Evolutionary conservation across 2,329 filamentous ascomycete species (phyloP).

Genomic region (Macrophomina pseudophaseolina): DNA sequence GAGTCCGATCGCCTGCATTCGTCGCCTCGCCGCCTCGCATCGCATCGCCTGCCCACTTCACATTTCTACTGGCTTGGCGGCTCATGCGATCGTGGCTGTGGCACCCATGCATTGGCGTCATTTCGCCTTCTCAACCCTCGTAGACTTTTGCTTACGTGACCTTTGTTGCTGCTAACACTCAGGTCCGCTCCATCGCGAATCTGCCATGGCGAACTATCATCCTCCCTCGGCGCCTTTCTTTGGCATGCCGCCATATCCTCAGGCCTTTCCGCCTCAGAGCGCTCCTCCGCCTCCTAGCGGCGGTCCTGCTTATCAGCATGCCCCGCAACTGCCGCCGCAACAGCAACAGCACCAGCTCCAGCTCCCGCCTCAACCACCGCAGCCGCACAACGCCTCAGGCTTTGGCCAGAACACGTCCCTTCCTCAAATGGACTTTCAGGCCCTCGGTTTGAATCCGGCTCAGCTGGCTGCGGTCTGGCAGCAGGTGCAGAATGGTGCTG

Average conservation of each 20-base stretch:
- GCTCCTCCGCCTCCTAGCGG: slow-evolving; percentile 9
- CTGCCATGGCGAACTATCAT: slow-evolving; percentile 24
- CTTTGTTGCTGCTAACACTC: slow-evolving; percentile 24
- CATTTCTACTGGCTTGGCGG: slow-evolving; percentile 23
- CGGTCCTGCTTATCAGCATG: slow-evolving; percentile 12
- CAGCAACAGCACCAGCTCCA: slow-evolving; percentile 2
- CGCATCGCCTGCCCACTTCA: slow-evolving; percentile 20
- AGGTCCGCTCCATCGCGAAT: slow-evolving; percentile 9
- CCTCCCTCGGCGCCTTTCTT: slow-evolving; percentile 23
- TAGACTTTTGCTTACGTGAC: slow-evolving; percentile 22
- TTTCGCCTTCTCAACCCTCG: slow-evolving; percentile 12
- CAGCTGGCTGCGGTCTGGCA: slow-evolving; percentile 24
- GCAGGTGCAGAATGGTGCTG: slow-evolving; percentile 27
- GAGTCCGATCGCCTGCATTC: slow-evolving; percentile 1
- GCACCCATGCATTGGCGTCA: slow-evolving; percentile 26
- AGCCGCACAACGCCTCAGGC: slow-evolving; percentile 18
- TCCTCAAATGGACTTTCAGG: slow-evolving; percentile 30
- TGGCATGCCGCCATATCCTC: slow-evolving; percentile 15
- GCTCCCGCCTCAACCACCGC: neutral
- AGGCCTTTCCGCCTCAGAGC: slow-evolving; percentile 16
- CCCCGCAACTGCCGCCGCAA: slow-evolving; percentile 17
- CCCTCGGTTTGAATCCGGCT: slow-evolving; percentile 18
- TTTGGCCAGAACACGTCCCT: slow-evolving; percentile 34
- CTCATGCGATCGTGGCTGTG: slow-evolving; percentile 21
- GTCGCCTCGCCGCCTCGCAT: slow-evolving; percentile 20